Evolutionary conservation across 1,284 basidiomycete genomes (phyloP), one percentile per base, ranked within the genome.

Genomic region (Pholiota adiposa): DNA sequence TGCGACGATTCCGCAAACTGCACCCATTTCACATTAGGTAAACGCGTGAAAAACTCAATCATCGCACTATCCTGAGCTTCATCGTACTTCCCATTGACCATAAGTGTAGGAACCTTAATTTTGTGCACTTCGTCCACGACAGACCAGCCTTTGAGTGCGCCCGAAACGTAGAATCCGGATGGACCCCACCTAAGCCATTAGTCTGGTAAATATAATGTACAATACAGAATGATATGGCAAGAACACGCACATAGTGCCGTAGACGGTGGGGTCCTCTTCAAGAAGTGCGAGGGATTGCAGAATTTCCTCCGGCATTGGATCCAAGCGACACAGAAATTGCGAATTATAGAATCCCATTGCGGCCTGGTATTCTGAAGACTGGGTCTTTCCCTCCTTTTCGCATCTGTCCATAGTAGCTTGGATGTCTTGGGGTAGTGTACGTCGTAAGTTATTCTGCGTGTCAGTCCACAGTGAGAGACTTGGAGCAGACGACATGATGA

Each of bases 71-170:
- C 84, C 40, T 79, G 77, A 9, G 79, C 82, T 66, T 82, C 78
- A 59, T 86, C 85, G 54, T 79, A 77, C 12, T 69, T 72, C 5
- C 83, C 81, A 53, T 84, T 87, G 43, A 81, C 69, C 23, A 88
- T 60, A n/a, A 86, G 69, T 0, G 83, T 84, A 2, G 82, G 76
- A 2, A 75, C 77, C 2, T 65, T 67, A 63, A 87, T 83, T 51
- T 76, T 77, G 65, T 78, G 73, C 21, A 82, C 58, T 4, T 79
- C 72, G 18, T 78, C 70, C 11, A 81, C 67, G 44, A 84, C 72
- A 8, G 73, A 73, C 83, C 83, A 87, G 3, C 71, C 70, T 65
- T 79, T 83, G 51, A 87, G 69, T 4, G 76, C 73, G 2, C 83
- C 84, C 2, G 71, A 75, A 59, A 83, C 72, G 55, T 75, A 64